Evolutionary conservation across 1,284 basidiomycete species (phyloP), one percentile per base, ranked within the genome.

Genomic region (Microbotryomycetes sp.): DNA sequence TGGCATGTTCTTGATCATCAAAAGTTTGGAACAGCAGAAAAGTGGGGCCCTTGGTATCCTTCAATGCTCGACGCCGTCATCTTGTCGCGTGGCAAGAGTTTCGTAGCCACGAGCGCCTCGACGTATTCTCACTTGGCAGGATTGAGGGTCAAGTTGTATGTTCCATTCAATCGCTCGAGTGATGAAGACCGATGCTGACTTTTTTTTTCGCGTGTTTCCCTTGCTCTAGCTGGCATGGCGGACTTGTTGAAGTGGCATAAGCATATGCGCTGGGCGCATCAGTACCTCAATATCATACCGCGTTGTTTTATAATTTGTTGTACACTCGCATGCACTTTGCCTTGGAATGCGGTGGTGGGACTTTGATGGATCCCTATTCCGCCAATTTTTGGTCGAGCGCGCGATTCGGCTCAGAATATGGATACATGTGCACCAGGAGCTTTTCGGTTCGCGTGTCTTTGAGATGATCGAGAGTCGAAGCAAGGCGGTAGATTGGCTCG

Each of bases 121-220:
- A 69, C 67, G 4, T 69, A 57, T 51, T 59, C 62, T 1, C 58
- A 67, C 24, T 26, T 69, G 7, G 62, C 62, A 5, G 65, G 60
- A 5, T 41, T 69, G 49, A 27, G 67, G n/a, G 67, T 69, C 29
- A 69, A 69, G 45, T 69, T 66, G 60, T 69, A 28, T 21, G 61
- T 52, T 24, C n/a, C 50, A 7, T 52, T 24, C n/a, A n/a, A 4
- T 28, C 28, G 15, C 18, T n/a, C 46, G 21, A 4, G 46, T 26
- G 11, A 26, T 13, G n/a, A 45, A n/a, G 41, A 45, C 41, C 13
- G 41, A n/a, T n/a, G 41, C 41, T 45, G 41, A 13, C 13, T 27
- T 56, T 56, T 3, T 16, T 2, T 3, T 1, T 11, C 4, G 13
- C 4, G 3, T 45, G 1, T 45, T 3, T 18, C 26, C 15, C 15